Evolutionary conservation across 148 eudicot genomes (phyloP), one percentile per base, ranked within the genome.

Genomic region (Drosera capensis): DNA sequence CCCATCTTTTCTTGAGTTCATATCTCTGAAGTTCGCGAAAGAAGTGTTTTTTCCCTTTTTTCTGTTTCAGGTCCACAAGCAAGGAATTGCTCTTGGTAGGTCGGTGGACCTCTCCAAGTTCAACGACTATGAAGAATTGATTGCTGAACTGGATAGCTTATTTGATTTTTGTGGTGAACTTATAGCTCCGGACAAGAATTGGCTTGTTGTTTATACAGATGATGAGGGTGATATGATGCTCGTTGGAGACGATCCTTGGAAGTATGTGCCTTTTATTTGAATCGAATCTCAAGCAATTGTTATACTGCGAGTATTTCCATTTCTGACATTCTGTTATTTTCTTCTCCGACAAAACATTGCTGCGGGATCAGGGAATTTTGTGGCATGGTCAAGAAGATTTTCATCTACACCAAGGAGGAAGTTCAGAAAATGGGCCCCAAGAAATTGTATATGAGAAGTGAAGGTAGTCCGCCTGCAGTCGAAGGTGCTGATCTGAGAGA

Each of bases 201-300:
- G 99, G 99, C 65, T 78, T 18, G 65, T 90, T 3, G 88, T 90
- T 3, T 90, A 78, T 47, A 90, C 88, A 11, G 95, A 90, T 56
- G 88, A 90, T 49, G 99, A 90, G 82, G 93, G 79, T 50, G 99
- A 90, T 57, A 80, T 71, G 99, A 90, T 90, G 99, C 85, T 90
- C 35, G 95, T 81, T 49, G 99, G 99, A 55, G 99, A 90, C 56
- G 99, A 90, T 54, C 99, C 99, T 3, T 90, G 99, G 99, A 74
- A 62, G 99, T 90, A 78, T 49, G 92, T 50, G 46, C 44, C 38
- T 16, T 14, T 37, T 34, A 25, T 4, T 31, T 21, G 14, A 6
- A 5, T 25, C 7, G 0, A 9, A 8, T 9, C 5, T 14, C 14
- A 1, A 8, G 40, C 5, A 37, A 37, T 13, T 28, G 31, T 28